phyloP scores from a whole-genome alignment of 2,329 filamentous ascomycete genomes.

The Botrytis fragariae region DNA sequence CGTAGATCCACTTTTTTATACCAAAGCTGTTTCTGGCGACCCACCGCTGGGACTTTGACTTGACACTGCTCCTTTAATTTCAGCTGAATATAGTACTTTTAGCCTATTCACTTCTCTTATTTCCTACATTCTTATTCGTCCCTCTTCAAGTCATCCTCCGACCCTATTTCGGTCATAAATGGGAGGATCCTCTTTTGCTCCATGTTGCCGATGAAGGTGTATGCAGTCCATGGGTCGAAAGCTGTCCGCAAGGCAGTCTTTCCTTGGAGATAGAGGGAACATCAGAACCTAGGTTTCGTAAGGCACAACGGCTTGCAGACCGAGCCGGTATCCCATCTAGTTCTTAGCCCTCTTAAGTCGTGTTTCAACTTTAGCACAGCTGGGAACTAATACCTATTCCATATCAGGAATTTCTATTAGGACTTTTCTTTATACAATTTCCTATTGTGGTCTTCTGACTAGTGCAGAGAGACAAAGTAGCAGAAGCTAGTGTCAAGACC shows the following conservation, averaged over 20 bases:
- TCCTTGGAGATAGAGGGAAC: not conserved
- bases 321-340: not conserved
- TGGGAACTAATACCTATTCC: not conserved
- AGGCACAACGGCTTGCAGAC: not conserved
- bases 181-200: not conserved
- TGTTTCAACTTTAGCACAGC: not conserved
- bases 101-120: not conserved
- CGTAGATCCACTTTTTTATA: not conserved
- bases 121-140: not conserved
- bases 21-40: not conserved
- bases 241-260: not conserved
- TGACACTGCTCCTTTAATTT: not conserved
- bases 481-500: not conserved
- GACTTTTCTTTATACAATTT: not conserved
- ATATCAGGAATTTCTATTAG: not conserved
- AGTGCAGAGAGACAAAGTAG: not conserved
- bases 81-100: not conserved
- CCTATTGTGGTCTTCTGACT: not conserved
- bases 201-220: not conserved
- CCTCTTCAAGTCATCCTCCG: not conserved
- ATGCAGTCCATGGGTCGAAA: not conserved
- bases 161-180: not conserved
- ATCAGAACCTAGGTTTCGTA: not conserved
- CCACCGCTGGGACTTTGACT: not conserved
- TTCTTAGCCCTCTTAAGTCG: not conserved